Evolutionary conservation across 1,284 basidiomycete genomes (phyloP).

Genomic region (Leccinum holopus): DNA sequence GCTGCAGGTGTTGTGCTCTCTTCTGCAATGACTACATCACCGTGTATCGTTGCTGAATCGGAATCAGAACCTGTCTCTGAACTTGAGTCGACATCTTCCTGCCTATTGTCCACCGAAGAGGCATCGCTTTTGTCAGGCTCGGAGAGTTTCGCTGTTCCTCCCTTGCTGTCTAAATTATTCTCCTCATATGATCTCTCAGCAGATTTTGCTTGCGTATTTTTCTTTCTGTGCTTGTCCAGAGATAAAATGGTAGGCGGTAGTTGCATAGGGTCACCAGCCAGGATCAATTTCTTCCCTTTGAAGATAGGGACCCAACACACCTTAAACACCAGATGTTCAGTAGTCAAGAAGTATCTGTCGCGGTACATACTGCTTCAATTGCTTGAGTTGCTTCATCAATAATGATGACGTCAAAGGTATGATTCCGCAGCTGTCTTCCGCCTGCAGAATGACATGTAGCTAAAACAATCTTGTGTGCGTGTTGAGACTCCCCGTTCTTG

Average conservation of each 20-base stretch:
- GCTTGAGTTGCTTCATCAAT: constrained; percentile 98
- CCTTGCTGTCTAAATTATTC: constrained; percentile 1
- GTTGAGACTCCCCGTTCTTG: constrained; percentile 18
- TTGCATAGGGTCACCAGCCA: constrained; percentile 90
- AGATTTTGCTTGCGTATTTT: constrained; percentile 14
- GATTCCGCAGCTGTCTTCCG: constrained; percentile 70
- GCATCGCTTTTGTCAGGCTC: background rate
- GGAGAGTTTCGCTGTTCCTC: background rate
- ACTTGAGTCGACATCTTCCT: constrained; percentile 8
- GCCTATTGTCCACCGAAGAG: background rate
- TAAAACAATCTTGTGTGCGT: constrained; percentile 65
- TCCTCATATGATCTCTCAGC: constrained; percentile 12
- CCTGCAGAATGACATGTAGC: constrained; percentile 94
- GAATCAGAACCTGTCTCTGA: constrained; percentile 14
- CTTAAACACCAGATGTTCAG: constrained; percentile 38
- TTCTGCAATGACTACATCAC: constrained; percentile 24
- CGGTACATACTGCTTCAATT: constrained; percentile 74
- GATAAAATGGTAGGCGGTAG: constrained; percentile 92
- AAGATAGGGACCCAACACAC: constrained; percentile 96
- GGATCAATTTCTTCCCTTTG: constrained; percentile 83
- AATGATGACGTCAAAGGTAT: constrained; percentile 86
- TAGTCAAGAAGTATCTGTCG: constrained; percentile 12
- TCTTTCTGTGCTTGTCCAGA: constrained; percentile 41
- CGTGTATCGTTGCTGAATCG: constrained; percentile 22
- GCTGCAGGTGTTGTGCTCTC: constrained; percentile 11